phyloP scores from a whole-genome alignment of 768 basidiomycete genomes.

The Strobilomyces dryophilus region DNA sequence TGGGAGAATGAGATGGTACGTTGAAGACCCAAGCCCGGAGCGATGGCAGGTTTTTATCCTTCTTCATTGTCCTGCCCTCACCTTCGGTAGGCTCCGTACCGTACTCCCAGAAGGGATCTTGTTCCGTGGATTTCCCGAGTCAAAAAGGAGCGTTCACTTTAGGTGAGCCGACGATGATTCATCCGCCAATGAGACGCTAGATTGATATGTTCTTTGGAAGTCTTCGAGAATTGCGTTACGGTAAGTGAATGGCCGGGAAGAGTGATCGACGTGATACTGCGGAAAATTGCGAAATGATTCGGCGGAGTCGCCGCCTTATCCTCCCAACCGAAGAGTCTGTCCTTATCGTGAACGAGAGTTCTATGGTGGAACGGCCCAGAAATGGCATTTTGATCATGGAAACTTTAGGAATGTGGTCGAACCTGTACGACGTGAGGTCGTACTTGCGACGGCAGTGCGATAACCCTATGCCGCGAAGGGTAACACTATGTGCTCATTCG shows the following conservation, averaged over 20 bases:
- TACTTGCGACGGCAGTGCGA: not conserved
- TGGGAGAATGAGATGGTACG: not conserved
- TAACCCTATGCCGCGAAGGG: constrained; percentile 2
- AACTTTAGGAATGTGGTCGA: not conserved
- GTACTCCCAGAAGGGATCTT: not conserved
- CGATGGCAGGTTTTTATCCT: constrained; percentile 20
- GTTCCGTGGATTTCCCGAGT: constrained; percentile 5
- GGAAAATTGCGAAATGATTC: constrained; percentile 9
- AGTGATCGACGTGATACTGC: constrained; percentile 14
- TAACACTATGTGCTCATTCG: not conserved
- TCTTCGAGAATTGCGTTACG: not conserved
- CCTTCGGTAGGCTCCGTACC: constrained; percentile 18
- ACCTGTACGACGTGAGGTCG: not conserved
- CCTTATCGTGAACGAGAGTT: constrained; percentile 21
- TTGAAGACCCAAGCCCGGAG: not conserved
- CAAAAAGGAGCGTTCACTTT: not conserved
- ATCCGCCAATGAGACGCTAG: constrained; percentile 6
- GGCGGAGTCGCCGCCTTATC: constrained; percentile 14
- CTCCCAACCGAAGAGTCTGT: constrained; percentile 13
- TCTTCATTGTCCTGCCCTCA: constrained; percentile 27
- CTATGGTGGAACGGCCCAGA: not conserved
- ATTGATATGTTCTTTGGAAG: constrained; percentile 10
- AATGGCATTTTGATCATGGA: not conserved
- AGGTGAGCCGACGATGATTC: not conserved
- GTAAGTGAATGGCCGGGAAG: not conserved